Conservation (phyloP, 2,329 filamentous ascomycete species). For the Alternaria angustiovoidea region DNA sequence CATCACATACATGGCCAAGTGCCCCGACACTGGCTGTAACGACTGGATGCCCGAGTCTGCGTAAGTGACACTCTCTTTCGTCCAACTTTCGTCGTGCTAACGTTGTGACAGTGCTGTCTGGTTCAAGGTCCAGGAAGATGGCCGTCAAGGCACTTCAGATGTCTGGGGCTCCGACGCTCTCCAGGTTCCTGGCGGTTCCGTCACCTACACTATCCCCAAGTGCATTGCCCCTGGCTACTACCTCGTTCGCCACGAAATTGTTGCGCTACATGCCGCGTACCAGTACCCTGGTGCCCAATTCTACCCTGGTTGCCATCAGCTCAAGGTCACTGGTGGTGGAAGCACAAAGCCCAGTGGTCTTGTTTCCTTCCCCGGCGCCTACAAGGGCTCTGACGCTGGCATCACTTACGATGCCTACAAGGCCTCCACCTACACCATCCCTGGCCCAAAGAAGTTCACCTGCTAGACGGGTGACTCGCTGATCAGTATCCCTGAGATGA, state of each 20-base stretch:
- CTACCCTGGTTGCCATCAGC: slow-evolving; percentile 67
- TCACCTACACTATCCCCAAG: slow-evolving; percentile 63
- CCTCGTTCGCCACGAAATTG: slow-evolving; percentile 66
- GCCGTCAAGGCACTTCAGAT: slow-evolving; percentile 60
- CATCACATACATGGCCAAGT: slow-evolving; percentile 68
- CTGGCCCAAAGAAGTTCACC: slow-evolving; percentile 41
- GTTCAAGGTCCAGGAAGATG: slow-evolving; percentile 64
- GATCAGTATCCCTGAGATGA: not conserved
- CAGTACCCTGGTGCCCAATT: slow-evolving; percentile 64
- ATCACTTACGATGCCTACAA: slow-evolving; percentile 63
- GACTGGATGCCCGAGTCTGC: slow-evolving; percentile 57
- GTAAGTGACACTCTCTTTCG: slow-evolving; percentile 29
- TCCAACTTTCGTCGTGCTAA: slow-evolving; percentile 14
- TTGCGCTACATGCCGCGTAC: slow-evolving; percentile 61
- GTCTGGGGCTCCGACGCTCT: slow-evolving; percentile 58
- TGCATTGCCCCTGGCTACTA: slow-evolving; percentile 64
- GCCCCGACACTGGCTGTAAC: slow-evolving; percentile 62
- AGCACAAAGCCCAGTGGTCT: slow-evolving; percentile 51
- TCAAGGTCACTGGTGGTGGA: slow-evolving; percentile 62
- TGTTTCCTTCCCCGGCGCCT: slow-evolving; percentile 64
- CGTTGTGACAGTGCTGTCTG: slow-evolving; percentile 55
- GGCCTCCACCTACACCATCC: slow-evolving; percentile 38
- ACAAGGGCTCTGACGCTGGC: slow-evolving; percentile 60
- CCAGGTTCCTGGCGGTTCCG: slow-evolving; percentile 55
- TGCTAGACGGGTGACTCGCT: slow-evolving; percentile 25